These are phyloP conservation scores for Rhizopogon salebrosus DNA, from an alignment of 768 basidiomycete genomes.

Conservation along the genomic window DNA sequence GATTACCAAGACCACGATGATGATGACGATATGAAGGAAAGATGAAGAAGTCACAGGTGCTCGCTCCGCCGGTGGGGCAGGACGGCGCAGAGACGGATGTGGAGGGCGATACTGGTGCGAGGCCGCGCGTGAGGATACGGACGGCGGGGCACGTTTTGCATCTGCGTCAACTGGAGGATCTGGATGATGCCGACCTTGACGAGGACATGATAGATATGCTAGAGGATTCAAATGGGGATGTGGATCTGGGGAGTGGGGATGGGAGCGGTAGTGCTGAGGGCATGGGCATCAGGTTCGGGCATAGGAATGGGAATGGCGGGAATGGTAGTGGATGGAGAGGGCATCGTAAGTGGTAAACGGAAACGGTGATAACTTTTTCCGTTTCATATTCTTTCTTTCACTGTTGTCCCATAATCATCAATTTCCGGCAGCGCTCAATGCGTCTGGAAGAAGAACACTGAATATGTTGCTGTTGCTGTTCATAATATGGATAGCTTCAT, in stretches of 20 bases:
- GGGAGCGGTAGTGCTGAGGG: slow-evolving; percentile 5
- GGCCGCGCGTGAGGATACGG: slow-evolving; percentile 20
- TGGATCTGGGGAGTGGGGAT: slow-evolving; percentile 10
- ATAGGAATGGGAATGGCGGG: not conserved
- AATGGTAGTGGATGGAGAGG: slow-evolving; percentile 4
- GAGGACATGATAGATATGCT: slow-evolving; percentile 24
- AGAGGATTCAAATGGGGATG: slow-evolving; percentile 8
- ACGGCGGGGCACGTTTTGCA: slow-evolving; percentile 19
- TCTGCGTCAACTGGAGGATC: too few relatives aligned
- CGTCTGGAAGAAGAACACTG: too few relatives aligned
- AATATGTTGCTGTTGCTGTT: too few relatives aligned
- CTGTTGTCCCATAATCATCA: too few relatives aligned
- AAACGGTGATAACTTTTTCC: too few relatives aligned
- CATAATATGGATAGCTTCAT: too few relatives aligned
- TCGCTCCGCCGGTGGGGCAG: slow-evolving; percentile 13
- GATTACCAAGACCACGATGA: too few relatives aligned
- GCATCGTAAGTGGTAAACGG: slow-evolving; percentile 7
- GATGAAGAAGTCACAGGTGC: slow-evolving; percentile 16
- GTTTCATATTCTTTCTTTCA: too few relatives aligned
- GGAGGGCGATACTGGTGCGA: slow-evolving; percentile 18
- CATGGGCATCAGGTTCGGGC: not conserved
- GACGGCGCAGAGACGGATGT: slow-evolving; percentile 31
- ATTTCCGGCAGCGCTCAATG: too few relatives aligned
- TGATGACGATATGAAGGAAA: too few relatives aligned
- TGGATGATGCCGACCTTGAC: slow-evolving; percentile 14